Percentiles rank a stretch among this genome's conserved stretches.
These are phyloP conservation scores for Trypanosoma theileri DNA, from an alignment of 208 protist species.

Conservation along the genomic window DNA sequence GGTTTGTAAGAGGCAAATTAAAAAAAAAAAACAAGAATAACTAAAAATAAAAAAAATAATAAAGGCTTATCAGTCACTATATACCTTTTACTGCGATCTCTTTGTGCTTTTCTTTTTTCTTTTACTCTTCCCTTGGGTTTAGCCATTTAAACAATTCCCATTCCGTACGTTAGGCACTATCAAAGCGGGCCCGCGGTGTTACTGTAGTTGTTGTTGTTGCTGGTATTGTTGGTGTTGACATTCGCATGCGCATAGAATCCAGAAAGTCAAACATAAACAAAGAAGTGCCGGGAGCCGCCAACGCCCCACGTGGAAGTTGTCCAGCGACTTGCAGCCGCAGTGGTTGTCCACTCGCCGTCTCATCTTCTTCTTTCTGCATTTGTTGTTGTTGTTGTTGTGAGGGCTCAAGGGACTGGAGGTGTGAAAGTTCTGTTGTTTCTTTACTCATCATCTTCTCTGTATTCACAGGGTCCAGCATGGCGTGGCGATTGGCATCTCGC, in stretches of 20 bases:
- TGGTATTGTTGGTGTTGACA: neutral
- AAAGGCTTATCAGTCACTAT: neutral
- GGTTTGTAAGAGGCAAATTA: neutral
- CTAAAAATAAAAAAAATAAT: neutral
- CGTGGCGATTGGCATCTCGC: neutral
- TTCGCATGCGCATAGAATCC: slow-evolving; percentile 4
- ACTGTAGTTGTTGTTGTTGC: too few relatives aligned
- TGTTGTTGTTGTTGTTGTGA: neutral
- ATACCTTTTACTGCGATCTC: neutral
- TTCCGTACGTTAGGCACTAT: neutral
- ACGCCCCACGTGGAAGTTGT: slow-evolving; percentile 29
- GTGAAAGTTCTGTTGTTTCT: slow-evolving; percentile 2
- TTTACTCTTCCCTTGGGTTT: neutral
- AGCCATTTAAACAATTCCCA: neutral
- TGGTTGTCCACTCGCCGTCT: neutral
- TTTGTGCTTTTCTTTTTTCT: neutral
- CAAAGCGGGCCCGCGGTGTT: neutral
- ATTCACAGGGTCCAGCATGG: slow-evolving; percentile 7
- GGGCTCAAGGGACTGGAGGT: slow-evolving; percentile 14
- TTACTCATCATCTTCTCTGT: neutral
- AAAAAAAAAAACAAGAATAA: neutral
- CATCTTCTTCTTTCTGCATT: too few relatives aligned
- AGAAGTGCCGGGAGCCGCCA: slow-evolving; percentile 36
- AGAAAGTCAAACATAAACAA: slow-evolving; percentile 47
- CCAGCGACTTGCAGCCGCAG: neutral